These are phyloP conservation scores for Beta lomatogona DNA, from an alignment of 179 eudicot species.

Conservation along the genomic window DNA sequence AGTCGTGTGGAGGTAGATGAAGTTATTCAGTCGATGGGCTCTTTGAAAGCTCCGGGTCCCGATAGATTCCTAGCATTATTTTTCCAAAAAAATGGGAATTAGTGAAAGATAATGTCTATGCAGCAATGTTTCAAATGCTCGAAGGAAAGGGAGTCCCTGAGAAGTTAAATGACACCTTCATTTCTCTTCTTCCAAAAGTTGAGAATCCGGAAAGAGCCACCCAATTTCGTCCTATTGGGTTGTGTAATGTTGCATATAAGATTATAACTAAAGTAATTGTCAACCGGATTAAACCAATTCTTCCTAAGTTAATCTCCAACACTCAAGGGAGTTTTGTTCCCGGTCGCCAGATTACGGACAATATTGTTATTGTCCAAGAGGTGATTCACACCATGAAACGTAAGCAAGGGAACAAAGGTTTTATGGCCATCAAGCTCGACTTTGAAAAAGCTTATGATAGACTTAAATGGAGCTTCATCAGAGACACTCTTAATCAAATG, in stretches of 20 bases:
- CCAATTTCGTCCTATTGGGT: neutral
- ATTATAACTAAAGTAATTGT: neutral
- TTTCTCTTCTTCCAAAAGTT: neutral
- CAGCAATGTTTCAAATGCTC: neutral
- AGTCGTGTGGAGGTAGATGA: neutral
- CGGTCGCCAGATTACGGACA: neutral
- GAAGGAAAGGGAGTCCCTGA: neutral
- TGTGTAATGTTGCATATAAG: neutral
- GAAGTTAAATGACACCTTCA: neutral
- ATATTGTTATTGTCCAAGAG: constrained; percentile 10
- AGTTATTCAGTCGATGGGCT: neutral
- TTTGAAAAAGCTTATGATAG: too few species aligned
- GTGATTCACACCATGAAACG: neutral
- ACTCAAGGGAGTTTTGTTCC: constrained; percentile 8
- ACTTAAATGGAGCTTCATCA: too few species aligned
- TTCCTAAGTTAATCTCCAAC: neutral
- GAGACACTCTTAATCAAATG: too few species aligned
- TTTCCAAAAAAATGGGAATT: neutral
- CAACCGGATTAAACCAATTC: neutral
- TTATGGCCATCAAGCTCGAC: neutral
- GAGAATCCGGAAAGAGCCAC: neutral
- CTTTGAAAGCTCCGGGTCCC: constrained; percentile 4
- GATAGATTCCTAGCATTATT: neutral
- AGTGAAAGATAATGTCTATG: neutral
- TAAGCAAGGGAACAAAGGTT: neutral